Conservation (phyloP, 1,284 basidiomycete species). For the Lignosus rhinocerotis region DNA sequence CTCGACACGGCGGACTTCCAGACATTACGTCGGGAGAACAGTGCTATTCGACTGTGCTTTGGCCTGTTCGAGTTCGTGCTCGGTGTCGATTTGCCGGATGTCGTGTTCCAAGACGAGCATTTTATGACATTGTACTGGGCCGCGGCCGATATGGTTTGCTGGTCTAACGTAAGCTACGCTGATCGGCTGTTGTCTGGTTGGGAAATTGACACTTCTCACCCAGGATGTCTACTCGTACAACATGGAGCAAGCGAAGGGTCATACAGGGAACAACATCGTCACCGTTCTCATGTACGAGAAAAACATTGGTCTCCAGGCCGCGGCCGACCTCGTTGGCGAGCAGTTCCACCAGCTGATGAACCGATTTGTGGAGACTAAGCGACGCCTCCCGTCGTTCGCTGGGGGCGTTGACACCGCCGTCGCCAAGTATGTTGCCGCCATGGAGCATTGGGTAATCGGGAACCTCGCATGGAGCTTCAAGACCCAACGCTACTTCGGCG, state of each 20-base stretch:
- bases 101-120: conserved; percentile 35
- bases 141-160: conserved; percentile 44
- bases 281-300: conserved; percentile 40
- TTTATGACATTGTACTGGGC: conserved; percentile 39
- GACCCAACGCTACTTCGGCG: conserved; percentile 39
- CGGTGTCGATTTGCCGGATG: conserved; percentile 42
- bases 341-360: conserved; percentile 35
- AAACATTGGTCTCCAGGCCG: conserved; percentile 37
- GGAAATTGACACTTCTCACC: not conserved
- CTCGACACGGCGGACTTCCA: conserved; percentile 36
- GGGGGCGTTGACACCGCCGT: conserved; percentile 33
- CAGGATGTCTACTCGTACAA: conserved; percentile 48
- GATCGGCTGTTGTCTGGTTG: not conserved
- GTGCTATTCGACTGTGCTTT: conserved; percentile 42
- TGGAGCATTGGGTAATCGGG: conserved; percentile 40
- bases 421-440: conserved; percentile 34
- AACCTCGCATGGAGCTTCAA: conserved; percentile 44
- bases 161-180: conserved; percentile 39
- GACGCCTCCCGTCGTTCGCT: conserved; percentile 35
- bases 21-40: conserved; percentile 41
- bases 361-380: conserved; percentile 32
- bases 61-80: conserved; percentile 40
- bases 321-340: conserved; percentile 36
- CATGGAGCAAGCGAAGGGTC: conserved; percentile 40
- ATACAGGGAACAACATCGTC: conserved; percentile 42